phyloP scores from a whole-genome alignment of 2,329 filamentous ascomycete species.

The Neofusicoccum umdonicola region DNA sequence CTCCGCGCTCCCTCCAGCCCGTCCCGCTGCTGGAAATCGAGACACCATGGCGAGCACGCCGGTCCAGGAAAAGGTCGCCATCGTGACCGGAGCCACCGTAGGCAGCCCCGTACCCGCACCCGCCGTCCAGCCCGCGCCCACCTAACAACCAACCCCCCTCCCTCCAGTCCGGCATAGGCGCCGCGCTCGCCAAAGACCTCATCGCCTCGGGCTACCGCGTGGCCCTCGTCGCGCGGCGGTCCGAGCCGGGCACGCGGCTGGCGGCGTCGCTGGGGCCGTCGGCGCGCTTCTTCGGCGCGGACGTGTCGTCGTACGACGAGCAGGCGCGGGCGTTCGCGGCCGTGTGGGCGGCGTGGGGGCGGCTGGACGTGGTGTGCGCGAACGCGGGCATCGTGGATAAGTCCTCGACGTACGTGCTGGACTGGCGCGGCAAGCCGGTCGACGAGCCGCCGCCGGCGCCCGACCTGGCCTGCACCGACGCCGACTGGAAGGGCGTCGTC shows the following conservation, averaged over 20 bases:
- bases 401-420: constrained; percentile 45
- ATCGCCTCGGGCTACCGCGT: constrained; percentile 36
- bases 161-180: constrained; percentile 48
- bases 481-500: constrained; percentile 53
- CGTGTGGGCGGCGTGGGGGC: constrained; percentile 45
- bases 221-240: constrained; percentile 41
- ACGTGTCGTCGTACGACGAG: constrained; percentile 48
- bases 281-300: constrained; percentile 43
- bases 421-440: constrained; percentile 25
- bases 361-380: constrained; percentile 49
- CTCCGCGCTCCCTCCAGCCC: too few relatives aligned
- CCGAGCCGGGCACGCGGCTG: constrained; percentile 34
- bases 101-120: constrained; percentile 20
- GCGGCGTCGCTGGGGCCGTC: constrained; percentile 19
- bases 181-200: constrained; percentile 41
- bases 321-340: constrained; percentile 44
- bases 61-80: constrained; percentile 31
- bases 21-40: too few relatives aligned
- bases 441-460: constrained; percentile 45
- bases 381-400: constrained; percentile 53
- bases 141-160: constrained; percentile 10
- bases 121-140: not conserved
- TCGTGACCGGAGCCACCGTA: constrained; percentile 44
- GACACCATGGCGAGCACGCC: not conserved
- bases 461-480: constrained; percentile 46